Evolutionary conservation across 495 filamentous ascomycete genomes (phyloP), one percentile per base, ranked within the genome.

Genomic region (Hyaloscypha variabilis): DNA sequence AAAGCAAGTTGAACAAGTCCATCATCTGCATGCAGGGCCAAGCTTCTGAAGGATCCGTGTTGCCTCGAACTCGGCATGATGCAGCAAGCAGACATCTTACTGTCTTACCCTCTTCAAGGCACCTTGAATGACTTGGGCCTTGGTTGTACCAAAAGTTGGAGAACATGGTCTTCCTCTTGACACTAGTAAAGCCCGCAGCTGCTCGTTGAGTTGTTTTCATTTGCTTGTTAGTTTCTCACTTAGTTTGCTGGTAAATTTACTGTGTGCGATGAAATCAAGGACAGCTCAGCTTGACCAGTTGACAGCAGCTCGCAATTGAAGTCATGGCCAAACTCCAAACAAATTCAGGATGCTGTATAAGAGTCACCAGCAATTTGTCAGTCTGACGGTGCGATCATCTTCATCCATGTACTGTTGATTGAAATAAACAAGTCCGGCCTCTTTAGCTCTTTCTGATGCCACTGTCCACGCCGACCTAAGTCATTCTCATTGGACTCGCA

Each of bases 211-310:
- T n/a, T 46, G 13, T 17, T 17, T 46, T 17, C 13, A 17, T 46
- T 4, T 46, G 39, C 17, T 46, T 17, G 39, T 42, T 42, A 3
- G 39, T 10, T 14, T 25, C 24, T 30, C 42, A 21, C 39, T 60
- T 66, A 30, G 55, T 66, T 60, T 66, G 49, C 63, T 61, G 11
- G 29, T 59, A 49, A 46, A 21, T 31, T 13, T 29, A 36, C 25
- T 42, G 62, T 53, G 24, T 67, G 34, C 64, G 13, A 52, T 58
- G 62, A 39, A 62, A 69, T 65, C 58, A 65, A 39, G 29, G 58
- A 65, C 58, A 65, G 8, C 62, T 31, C 30, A 69, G 62, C 23
- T 60, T 50, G 51, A 51, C 65, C 58, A 62, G 34, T 39, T 30
- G 21, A 28, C 19, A 23, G 34, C 30, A 42, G 21, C 57, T 39